Base-by-base conservation (phyloP, 805 yeast genomes). In the Torulaspora gathmanii region DNA sequence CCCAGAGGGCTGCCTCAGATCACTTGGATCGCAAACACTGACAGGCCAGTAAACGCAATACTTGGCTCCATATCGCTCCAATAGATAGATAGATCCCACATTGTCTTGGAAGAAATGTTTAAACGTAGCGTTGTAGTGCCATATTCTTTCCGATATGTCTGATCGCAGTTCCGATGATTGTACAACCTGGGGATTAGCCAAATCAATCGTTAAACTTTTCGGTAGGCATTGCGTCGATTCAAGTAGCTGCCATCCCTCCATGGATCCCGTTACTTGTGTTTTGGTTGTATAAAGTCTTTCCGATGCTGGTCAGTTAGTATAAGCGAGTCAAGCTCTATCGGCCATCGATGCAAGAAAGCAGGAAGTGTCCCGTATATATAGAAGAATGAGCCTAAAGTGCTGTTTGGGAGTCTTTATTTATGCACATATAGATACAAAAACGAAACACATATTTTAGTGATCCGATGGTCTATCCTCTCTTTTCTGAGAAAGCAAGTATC, bases 31-130 rank as follows among this genome's bases (percentile, higher is more conserved):
- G 4, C 41, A 22, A 11, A 34, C 31, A 25, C 23, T 27, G 10
- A 47, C 39, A 25, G 37, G 23, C 55, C 59, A 60, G 19, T 40
- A 41, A 8, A 55, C 34, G 56, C 60, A 58, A 29, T 39, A 52
- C 8, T 42, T 36, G 11, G 43, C 38, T 5, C 54, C 53, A 45
- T 61, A 61, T 19, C 49, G 45, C 25, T 61, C 65, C 12, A 60
- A 33, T 16, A 56, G 23, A 34, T 45, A 42, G 16, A 13, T 23
- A 2, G 33, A 23, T 33, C 36, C 42, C 22, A 2, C 16, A 7
- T 25, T 26, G 22, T 27, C 37, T n/a, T 23, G 11, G 33, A 31
- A 33, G 10, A 54, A 5, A 42, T 53, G 47, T 20, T 43, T 53
- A 33, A 41, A 7, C 16, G 30, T 16, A 12, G 43, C 25, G 15